Evolutionary conservation across 495 filamentous ascomycete genomes (phyloP), one percentile per base, ranked within the genome.

Genomic region (Penicillium soppii): DNA sequence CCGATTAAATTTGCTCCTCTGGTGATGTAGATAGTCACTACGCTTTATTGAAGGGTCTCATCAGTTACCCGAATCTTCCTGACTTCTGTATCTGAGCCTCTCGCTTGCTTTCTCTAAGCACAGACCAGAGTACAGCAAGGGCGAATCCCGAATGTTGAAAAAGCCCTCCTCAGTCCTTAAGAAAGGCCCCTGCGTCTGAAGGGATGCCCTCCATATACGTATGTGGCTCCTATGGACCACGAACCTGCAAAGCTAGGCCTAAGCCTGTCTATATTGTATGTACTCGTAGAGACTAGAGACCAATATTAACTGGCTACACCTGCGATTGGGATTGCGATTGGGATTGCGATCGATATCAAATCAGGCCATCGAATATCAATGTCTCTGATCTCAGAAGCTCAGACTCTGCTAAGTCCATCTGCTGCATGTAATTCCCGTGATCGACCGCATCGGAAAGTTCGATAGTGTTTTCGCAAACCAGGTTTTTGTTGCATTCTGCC

Each of bases 161-260:
- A 51, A 16, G 39, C 20, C 36, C 16, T n/a, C 50, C 50, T 44
- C 41, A 49, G 42, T 35, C 41, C 56, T 55, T 13, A 29, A 33
- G 41, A 36, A 19, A 43, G 12, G 35, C 62, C 62, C 62, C 62
- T 65, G 59, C 59, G 42, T 65, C 51, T 26, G 7, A 51, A 54
- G 47, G 62, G 56, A 62, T 59, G 48, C 30, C 52, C 38, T 52
- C 4, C 15, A 53, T 29, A 44, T 37, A 32, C 43, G 35, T 27
- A 29, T 25, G 7, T 21, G 25, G 35, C 16, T 39, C 21, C 16
- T 22, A 7, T 44, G 26, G 38, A 33, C 27, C 47, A 50, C 38
- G 13, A 45, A 43, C 23, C 22, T 57, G 52, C 61, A 48, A 55
- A 58, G 53, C 46, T 15, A 0, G 5, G 15, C 9, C 40, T 12